Base-by-base conservation (phyloP, 306 rosid species). In the Castanospermum australe region DNA sequence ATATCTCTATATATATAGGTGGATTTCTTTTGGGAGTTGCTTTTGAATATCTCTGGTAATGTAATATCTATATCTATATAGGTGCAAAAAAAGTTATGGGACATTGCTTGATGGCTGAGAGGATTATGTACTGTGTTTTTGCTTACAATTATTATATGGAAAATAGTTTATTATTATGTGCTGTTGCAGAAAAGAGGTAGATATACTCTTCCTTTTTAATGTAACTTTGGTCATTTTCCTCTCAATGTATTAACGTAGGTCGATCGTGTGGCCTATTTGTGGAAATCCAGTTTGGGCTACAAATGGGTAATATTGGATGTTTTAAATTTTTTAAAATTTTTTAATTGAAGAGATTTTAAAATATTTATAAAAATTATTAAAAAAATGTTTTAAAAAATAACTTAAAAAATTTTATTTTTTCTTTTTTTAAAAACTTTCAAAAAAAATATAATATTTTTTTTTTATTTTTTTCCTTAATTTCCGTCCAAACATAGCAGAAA, bases 11-110 rank as follows among this genome's bases (percentile, higher is more conserved):
- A 41, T 79, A 13, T 67, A 41, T 9, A 13, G 77, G 76, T 64
- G 84, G 70, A 54, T 76, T 80, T 61, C 32, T 55, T 84, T 79
- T 84, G 63, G 86, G 75, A 45, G 10, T 24, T 79, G 36, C 39
- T 38, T 79, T 32, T 68, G 38, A 39, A 22, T 30, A 28, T 67
- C 10, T 14, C 51, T 47, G 22, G 15, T 30, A 4, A 39, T 0
- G 12, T 42, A 75, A 51, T 76, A 44, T 6, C 21, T 30, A 11
- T 36, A 10, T 39, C 38, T 55, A 63, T 55, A 63, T 79, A 45
- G 33, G 17, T 68, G 21, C 28, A 60, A 5, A 28, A 13, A 10
- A 10, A 3, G 59, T 61, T 71, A 48, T 44, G 81, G 68, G 48
- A 52, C 45, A 42, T 4, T 65, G 39, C 20, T 59, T 8, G 51